A percentile compares a stretch with the other conserved stretches of the same genome.
Evolutionary conservation across 1,284 basidiomycete genomes (phyloP).

Genomic region (Leccinum pachyderme): DNA sequence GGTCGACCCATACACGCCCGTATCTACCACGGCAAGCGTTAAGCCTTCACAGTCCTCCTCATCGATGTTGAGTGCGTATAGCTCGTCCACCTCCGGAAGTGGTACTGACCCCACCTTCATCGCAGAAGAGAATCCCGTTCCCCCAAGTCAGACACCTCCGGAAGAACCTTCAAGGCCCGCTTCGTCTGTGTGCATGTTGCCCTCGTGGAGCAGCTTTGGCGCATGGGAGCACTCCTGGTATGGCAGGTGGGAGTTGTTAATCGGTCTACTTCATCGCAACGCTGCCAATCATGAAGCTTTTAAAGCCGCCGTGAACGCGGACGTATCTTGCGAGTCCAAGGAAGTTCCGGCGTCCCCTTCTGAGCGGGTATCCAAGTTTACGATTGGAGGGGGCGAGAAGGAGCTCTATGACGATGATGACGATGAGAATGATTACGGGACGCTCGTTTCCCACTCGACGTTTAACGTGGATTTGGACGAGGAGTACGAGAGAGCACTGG

Average conservation of each 20-base stretch:
- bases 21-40: neutral
- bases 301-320: neutral
- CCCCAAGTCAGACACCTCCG: neutral
- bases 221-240: conserved; percentile 32
- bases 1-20: conserved; percentile 1
- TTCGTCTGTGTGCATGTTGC: neutral
- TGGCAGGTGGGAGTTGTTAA: conserved; percentile 29
- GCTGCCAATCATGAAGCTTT: neutral
- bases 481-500: conserved; percentile 29
- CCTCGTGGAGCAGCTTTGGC: conserved; percentile 13
- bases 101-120: conserved; percentile 30
- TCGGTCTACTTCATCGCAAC: conserved; percentile 25
- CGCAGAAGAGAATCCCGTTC: conserved; percentile 12
- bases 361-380: conserved; percentile 9
- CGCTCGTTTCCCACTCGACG: conserved; percentile 13
- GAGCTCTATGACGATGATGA: conserved; percentile 12
- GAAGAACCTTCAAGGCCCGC: neutral
- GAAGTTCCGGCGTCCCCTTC: neutral
- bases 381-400: conserved; percentile 5
- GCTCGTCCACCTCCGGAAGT: conserved; percentile 14
- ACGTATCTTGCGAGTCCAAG: neutral
- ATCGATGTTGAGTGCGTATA: conserved; percentile 25
- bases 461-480: conserved; percentile 26
- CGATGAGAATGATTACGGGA: conserved; percentile 33
- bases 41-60: conserved; percentile 17